Evolutionary conservation across 306 rosid genomes (phyloP), one percentile per base, ranked within the genome.

Genomic region (Crotalaria pallida): DNA sequence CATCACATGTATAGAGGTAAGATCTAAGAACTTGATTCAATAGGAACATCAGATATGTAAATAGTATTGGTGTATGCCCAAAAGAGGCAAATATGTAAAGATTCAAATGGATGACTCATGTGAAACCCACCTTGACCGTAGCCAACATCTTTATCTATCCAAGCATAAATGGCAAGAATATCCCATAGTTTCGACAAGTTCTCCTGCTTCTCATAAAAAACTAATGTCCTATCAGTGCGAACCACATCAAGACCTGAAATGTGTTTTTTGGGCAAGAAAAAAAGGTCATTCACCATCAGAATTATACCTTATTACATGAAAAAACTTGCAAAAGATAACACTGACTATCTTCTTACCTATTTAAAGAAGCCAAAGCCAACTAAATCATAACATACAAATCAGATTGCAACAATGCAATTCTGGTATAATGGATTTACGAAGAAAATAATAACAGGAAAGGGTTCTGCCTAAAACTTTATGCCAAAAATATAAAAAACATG

Each of bases 171-270:
- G 13, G 96, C 89, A 64, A 95, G 92, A 83, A 95, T 77, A 86
- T 95, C 97, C 99, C 99, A 95, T 51, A 95, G 82, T 88, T 95
- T 95, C 18, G 99, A 86, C 73, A 95, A 79, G 78, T 91, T 86
- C 67, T 87, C 96, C 76, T 80, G 87, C 82, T 84, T 91, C 89
- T 95, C 99, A 15, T 95, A 95, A 81, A 91, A 95, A 56, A 86
- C 91, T 81, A 95, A 79, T n/a, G 97, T 84, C 80, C 99, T 86
- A 79, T 95, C 99, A 8, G 99, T 95, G 67, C 99, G 99, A 77
- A 89, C 74, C 73, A 95, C 99, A 27, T 95, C 99, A 71, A 95
- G 99, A 82, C 99, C 99, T 95, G 85, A 77, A 72, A 87, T 56
- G 45, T 53, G 52, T 43, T 65, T 58, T 44, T 58, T 10, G 50